Conservation (phyloP, 345 rosid genomes). For the Aquilaria yunnanensis region DNA sequence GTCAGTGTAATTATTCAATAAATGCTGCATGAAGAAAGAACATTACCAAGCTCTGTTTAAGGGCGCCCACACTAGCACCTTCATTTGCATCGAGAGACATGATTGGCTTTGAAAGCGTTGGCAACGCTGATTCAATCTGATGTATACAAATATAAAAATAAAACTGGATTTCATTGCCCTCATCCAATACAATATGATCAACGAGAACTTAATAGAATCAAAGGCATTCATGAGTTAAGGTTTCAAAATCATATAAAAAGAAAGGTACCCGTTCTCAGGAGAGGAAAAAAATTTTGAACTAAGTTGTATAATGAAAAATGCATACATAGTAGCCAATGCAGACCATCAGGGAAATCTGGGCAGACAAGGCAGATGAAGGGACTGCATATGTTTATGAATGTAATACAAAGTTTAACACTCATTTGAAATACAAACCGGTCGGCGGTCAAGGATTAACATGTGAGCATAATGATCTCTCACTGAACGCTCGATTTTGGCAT, state of each 20-base stretch:
- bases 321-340: constrained; percentile 3
- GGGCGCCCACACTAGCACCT: constrained; percentile 87
- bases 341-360: not conserved
- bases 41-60: constrained; percentile 91
- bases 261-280: not conserved
- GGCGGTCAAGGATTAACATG: constrained; percentile 87
- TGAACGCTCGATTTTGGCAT: constrained; percentile 87
- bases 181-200: constrained; percentile 1
- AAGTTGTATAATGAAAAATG: not conserved
- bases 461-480: constrained; percentile 74
- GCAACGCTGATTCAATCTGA: constrained; percentile 93
- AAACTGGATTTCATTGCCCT: not conserved
- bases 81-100: constrained; percentile 97
- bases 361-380: not conserved
- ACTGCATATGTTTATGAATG: not conserved
- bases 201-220: too few species aligned
- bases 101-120: constrained; percentile 83
- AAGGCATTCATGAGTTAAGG: constrained; percentile 2
- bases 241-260: not conserved
- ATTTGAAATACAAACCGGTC: constrained; percentile 52
- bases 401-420: not conserved
- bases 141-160: constrained; percentile 17
- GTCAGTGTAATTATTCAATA: not conserved
- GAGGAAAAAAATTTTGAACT: not conserved
- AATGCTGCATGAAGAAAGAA: constrained; percentile 10